Evolutionary conservation across 2,329 filamentous ascomycete species (phyloP), one percentile per base, ranked within the genome.

Genomic region (Penicillium sumatraense): DNA sequence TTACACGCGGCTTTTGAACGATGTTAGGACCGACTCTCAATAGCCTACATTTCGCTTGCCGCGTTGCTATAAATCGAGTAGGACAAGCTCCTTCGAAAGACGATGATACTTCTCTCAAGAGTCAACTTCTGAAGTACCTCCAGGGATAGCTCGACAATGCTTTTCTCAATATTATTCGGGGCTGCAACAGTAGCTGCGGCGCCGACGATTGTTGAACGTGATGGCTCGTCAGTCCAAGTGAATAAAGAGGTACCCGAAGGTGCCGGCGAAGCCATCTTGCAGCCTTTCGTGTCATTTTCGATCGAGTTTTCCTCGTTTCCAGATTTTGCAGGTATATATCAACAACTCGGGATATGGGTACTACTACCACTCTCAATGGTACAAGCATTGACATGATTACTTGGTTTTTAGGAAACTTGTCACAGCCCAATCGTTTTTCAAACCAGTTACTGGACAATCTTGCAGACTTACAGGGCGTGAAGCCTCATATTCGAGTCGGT

Each of bases 401-500:
- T 29, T 21, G 2, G 5, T 8, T 36, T 8, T n/a, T 26, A 78
- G 80, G 84, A 11, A 86, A 86, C 63, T 68, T 69, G 6, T 81
- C 81, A 0, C 62, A 66, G 8, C 86, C 86, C 1, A 88, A 88
- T 63, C 75, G 66, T 0, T 88, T 85, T 68, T 86, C 84, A 0
- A 78, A 86, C 56, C 85, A 83, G 46, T 75, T 88, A 6, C 70
- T 88, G 23, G 77, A 81, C 27, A 87, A 86, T 53, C 63, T 88
- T 18, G 81, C 75, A 1, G 67, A 77, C n/a, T 64, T 86, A 3
- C 77, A 75, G 13, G 84, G 84, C 8, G 78, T 76, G 6, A 86
- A 85, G 58, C 86, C 86, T 2, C 78, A 83, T 61, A 82, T 88
- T 52, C 77, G 86, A 14, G 84, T 88, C 1, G 85, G 86, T 3